Evolutionary conservation across 306 rosid species (phyloP).

Genomic region (Carpinus viminea): DNA sequence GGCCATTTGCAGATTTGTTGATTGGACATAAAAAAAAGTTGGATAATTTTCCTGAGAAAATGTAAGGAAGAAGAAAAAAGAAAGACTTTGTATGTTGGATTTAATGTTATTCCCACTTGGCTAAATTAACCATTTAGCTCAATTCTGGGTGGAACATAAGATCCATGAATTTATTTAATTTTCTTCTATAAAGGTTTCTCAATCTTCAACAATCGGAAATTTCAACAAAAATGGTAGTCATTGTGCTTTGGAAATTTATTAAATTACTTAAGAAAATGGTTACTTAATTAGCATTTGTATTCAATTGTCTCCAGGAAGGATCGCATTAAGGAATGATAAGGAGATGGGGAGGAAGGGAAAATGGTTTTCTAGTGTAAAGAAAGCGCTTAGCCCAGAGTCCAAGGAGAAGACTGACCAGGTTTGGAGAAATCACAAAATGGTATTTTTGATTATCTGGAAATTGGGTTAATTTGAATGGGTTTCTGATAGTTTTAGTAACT

Average conservation of each 20-base stretch:
- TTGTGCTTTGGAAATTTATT: background rate
- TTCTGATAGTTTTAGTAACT: constrained; percentile 25
- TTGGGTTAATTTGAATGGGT: constrained; percentile 8
- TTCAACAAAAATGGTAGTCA: background rate
- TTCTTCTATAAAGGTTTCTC: background rate
- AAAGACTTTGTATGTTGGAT: constrained; percentile 11
- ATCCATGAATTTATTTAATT: constrained; percentile 21
- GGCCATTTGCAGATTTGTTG: constrained; percentile 5
- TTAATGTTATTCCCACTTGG: constrained; percentile 5
- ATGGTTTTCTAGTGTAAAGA: constrained; percentile 94
- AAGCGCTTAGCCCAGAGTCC: constrained; percentile 92
- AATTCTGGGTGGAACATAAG: constrained; percentile 7
- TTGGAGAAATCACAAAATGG: constrained; percentile 19
- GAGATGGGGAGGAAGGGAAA: constrained; percentile 91
- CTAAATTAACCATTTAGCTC: constrained; percentile 11
- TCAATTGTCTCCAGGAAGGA: constrained; percentile 32
- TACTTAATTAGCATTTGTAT: constrained; percentile 19
- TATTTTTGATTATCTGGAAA: background rate
- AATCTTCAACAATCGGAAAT: background rate
- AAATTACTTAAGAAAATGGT: background rate
- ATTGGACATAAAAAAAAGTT: constrained; percentile 11
- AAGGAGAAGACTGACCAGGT: constrained; percentile 75
- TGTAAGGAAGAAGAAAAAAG: constrained; percentile 6
- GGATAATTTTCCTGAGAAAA: constrained; percentile 20
- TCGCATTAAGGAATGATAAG: constrained; percentile 68